Conservation (phyloP, 306 rosid species). For the Glycine tomentella region DNA sequence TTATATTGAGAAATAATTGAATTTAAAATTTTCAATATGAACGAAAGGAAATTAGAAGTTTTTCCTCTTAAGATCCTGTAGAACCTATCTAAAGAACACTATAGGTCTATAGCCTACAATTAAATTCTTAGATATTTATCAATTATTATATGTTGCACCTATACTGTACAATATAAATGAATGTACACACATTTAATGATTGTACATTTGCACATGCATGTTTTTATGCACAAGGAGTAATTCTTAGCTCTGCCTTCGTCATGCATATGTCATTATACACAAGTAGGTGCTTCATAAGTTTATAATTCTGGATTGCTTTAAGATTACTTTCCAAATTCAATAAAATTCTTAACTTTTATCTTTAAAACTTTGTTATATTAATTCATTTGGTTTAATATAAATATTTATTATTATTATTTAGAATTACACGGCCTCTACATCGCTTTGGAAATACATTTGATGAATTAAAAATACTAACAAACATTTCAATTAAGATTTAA, state of each 20-base stretch:
- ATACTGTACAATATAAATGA: not conserved
- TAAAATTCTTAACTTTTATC: not conserved
- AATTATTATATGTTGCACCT: not conserved
- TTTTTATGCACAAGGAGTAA: not conserved
- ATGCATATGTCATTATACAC: not conserved
- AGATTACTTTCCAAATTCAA: not conserved
- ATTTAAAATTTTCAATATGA: not conserved
- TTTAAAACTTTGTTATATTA: not conserved
- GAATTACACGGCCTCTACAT: not conserved
- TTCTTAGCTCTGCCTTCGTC: conserved; percentile 1
- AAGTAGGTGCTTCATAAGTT: not conserved
- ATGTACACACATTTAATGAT: not conserved
- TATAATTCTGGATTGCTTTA: not conserved
- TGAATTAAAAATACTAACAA: not conserved
- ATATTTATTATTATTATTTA: not conserved
- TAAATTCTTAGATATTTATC: not conserved
- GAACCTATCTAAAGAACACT: not conserved
- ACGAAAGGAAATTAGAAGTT: not conserved
- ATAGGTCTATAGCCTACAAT: not conserved
- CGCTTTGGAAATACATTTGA: not conserved
- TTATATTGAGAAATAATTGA: too few species aligned
- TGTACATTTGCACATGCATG: conserved; percentile 1
- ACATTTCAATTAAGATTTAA: not conserved
- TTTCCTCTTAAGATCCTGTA: not conserved
- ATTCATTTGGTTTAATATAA: not conserved